These are phyloP conservation scores for Talaromyces marneffei DNA, from an alignment of 2,329 filamentous ascomycete species.

Conservation along the genomic window DNA sequence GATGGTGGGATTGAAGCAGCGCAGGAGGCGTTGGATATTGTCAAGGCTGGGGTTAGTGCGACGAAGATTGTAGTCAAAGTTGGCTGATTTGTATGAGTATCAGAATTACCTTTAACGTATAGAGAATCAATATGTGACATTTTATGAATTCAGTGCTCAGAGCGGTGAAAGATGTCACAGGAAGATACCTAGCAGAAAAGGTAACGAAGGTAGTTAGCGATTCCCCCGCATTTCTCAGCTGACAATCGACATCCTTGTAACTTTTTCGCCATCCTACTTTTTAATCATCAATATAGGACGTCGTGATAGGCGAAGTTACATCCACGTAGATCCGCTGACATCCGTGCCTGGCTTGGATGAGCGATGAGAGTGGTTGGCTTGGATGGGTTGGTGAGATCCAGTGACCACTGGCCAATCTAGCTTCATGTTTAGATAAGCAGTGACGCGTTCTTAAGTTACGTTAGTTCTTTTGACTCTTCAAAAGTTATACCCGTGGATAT, in stretches of 20 bases:
- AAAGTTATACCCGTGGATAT: neutral
- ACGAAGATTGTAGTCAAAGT: slow-evolving; percentile 3
- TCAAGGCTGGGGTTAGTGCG: slow-evolving; percentile 6
- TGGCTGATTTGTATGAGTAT: neutral
- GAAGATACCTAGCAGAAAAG: neutral
- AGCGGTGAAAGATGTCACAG: neutral
- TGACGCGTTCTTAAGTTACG: neutral
- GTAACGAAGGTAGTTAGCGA: neutral
- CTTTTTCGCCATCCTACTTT: neutral
- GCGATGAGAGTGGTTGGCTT: neutral
- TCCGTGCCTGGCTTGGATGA: neutral
- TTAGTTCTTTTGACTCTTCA: neutral
- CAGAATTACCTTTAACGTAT: neutral
- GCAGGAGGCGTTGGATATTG: slow-evolving; percentile 3
- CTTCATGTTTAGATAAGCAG: neutral
- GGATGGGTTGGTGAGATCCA: neutral
- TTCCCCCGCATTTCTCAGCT: slow-evolving; percentile 2
- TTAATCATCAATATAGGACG: neutral
- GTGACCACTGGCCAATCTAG: slow-evolving; percentile 3
- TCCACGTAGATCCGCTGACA: neutral
- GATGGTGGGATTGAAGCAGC: slow-evolving; percentile 1
- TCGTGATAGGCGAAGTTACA: neutral
- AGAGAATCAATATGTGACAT: neutral
- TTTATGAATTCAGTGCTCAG: neutral
- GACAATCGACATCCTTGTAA: neutral